Base-by-base conservation (phyloP, 148 eudicot species). In the Arbutus unedo region DNA sequence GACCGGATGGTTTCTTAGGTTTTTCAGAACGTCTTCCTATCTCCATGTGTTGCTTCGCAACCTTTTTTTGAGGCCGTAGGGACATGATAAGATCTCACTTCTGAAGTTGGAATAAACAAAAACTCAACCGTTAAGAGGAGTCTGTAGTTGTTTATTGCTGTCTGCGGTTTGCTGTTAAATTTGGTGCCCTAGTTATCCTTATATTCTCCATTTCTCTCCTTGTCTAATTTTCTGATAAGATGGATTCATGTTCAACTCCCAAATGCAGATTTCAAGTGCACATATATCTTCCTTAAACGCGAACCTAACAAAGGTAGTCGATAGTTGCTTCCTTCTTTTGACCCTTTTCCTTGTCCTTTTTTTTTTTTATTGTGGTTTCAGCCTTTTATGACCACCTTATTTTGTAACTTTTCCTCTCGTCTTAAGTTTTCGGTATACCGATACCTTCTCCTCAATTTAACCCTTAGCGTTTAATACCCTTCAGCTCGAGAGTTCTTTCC, bases 301-400 rank as follows among this genome's bases (percentile, higher is more conserved):
- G 5, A 64, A 64, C 38, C 21, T 64, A 23, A 64, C 70, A 23
- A 64, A 64, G 43, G 70, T 64, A 64, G 70, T 23, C 4, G 41
- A 64, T 25, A 64, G 70, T 64, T 23, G 25, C 70, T 23, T 64
- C 70, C 70, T 23, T 64, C 70, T 64, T 64, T 64, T 64, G 70
- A 64, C 70, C 15, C 41, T 13, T 64, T 64, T 64, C 13, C 70
- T 23, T 25, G 25, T 60, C 67, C n/a, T 16, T 56, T 56, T 56
- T 16, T 55, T 13, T n/a, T 62, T 6, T 19, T 59, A 2, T 19
- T 6, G 15, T 64, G 43, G 4, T 64, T 3, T 64, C 21, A 8
- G 14, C 70, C 70, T 64, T 64, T 14, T 25, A 4, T 9, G 43
- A 25, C 16, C 43, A 10, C 44, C 44, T 31, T 66, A 54, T 66